A percentile compares a stretch with the other conserved stretches of the same genome.
Conservation (phyloP, 2,329 filamentous ascomycete genomes). For the Alternaria sp. region DNA sequence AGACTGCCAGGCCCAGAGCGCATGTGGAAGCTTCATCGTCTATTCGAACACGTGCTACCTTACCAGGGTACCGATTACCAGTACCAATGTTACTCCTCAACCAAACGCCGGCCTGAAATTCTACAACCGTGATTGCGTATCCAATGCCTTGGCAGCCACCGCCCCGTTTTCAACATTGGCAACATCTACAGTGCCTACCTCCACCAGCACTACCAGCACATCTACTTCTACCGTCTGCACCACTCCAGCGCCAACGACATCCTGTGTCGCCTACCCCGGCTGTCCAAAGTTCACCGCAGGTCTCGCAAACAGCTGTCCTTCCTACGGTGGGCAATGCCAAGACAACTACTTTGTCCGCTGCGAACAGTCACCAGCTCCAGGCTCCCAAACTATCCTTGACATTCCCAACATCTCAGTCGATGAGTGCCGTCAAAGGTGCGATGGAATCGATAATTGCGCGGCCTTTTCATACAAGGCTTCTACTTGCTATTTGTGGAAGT, state of each 20-base stretch:
- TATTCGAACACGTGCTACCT: neutral
- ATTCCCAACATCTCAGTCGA: neutral
- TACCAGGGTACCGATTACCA: neutral
- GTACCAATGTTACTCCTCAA: accelerated
- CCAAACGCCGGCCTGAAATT: neutral
- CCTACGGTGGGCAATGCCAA: neutral
- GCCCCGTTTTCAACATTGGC: neutral
- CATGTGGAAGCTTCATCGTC: neutral
- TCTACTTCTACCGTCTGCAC: neutral
- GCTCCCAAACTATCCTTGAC: neutral
- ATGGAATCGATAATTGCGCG: neutral
- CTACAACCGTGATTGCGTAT: neutral
- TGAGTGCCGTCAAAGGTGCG: neutral
- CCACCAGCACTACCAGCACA: neutral
- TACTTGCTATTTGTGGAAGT: no score
- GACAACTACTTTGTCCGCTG: slow-evolving; percentile 11
- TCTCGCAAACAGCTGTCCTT: neutral
- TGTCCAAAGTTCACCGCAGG: neutral
- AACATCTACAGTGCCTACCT: neutral
- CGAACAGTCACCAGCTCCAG: neutral
- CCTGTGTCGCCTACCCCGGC: neutral
- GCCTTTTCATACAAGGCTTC: no score
- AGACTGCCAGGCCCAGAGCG: neutral
- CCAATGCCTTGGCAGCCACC: neutral
- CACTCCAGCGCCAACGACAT: neutral